Base-by-base conservation (phyloP, 352 stramenopile genomes). In the Lagenidium giganteum region DNA sequence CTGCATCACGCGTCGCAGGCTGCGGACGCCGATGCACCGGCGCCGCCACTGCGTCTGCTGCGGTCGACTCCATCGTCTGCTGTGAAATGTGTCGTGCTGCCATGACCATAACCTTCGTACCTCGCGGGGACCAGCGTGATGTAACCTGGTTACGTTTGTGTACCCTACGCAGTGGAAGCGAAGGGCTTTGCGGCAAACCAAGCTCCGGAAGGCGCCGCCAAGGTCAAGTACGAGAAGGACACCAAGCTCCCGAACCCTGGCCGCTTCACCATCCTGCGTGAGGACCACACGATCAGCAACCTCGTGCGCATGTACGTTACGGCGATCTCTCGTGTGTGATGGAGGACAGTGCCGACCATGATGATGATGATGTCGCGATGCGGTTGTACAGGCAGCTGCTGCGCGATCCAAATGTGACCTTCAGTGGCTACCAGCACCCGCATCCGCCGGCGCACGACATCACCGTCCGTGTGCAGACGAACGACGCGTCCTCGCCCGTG, bases 221-320 rank as follows among this genome's bases (percentile, higher is more conserved):
- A 95, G 55, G 83, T 98, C 41, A 83, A 78, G 47, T 98, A 98
- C 64, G 77, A 87, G 51, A 85, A 93, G 28, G 93, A 98, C 63
- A 96, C 92, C n/a, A 98, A 98, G 70, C 95, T 98, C 39, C 79
- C 87, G 21, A 98, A 98, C 58, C 89, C 94, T 16, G 95, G 93
- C 38, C 97, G 93, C 29, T 98, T 98, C 57, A 96, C 84, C 36
- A 91, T 98, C 51, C 87, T 97, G 47, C 97, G 97, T 41, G 95
- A 98, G 72, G 95, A 98, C 70, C 95, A 98, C 67, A 98, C 95
- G 0, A 75, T 98, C 27, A 87, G 80, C 23, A 98, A 98, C 60
- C 76, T 98, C 42, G 78, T 98, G 44, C 88, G 95, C 37, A 98
- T 98, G 90, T 94, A 55, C 62, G 72, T 60, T 28, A 22, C 21